These are phyloP conservation scores for Floccularia luteovirens DNA, from an alignment of 768 basidiomycete genomes.

Conservation along the genomic window DNA sequence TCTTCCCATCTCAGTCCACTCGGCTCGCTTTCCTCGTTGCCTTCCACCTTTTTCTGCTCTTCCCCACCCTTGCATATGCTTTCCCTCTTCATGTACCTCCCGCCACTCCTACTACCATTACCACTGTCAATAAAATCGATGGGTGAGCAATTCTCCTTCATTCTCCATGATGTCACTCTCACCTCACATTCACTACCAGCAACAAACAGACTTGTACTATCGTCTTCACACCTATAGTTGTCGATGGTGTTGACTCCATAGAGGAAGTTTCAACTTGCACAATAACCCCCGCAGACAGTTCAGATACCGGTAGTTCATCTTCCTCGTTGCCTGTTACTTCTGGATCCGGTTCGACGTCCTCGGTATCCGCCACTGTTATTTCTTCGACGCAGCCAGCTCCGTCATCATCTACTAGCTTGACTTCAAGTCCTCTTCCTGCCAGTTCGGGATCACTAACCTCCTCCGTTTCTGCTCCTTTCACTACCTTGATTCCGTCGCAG, in stretches of 20 bases:
- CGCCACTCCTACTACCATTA: conserved; percentile 27
- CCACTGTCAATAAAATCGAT: conserved; percentile 32
- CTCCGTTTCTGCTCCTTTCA: neutral
- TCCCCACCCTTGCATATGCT: conserved; percentile 23
- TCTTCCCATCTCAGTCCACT: conserved; percentile 20
- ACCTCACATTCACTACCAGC: conserved; percentile 25
- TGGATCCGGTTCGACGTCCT: conserved; percentile 6
- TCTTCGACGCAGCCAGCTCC: neutral
- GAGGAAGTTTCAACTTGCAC: conserved; percentile 47
- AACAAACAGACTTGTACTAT: conserved; percentile 54
- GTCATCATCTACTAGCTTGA: neutral
- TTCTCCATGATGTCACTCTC: conserved; percentile 5
- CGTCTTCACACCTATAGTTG: conserved; percentile 46
- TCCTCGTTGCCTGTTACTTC: conserved; percentile 6
- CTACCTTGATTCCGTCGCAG: neutral
- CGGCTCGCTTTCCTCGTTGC: conserved; percentile 27
- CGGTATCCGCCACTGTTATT: conserved; percentile 7
- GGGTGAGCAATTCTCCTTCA: conserved; percentile 30
- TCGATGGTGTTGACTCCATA: conserved; percentile 39
- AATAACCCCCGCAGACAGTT: conserved; percentile 9
- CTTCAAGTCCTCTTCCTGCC: too few relatives aligned
- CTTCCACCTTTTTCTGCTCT: conserved; percentile 28
- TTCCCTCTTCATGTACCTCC: conserved; percentile 26
- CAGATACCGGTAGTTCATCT: conserved; percentile 5
- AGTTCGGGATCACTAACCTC: too few relatives aligned